phyloP scores from a whole-genome alignment of 2,329 filamentous ascomycete genomes.

The Fusarium humuli region DNA sequence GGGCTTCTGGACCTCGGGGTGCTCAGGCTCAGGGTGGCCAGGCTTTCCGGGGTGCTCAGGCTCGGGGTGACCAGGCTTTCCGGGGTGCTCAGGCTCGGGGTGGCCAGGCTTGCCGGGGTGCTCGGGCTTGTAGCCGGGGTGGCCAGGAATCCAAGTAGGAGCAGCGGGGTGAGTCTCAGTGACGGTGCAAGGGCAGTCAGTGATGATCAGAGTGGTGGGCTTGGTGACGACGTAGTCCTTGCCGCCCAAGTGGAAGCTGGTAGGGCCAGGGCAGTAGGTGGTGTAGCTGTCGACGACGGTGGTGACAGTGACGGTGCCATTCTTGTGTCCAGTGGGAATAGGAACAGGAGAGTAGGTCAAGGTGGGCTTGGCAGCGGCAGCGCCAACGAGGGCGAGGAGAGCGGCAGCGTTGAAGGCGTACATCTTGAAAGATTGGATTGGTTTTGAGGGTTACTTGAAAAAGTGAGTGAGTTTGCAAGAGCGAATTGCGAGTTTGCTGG shows the following conservation, averaged over 20 bases:
- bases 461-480: constrained; percentile 17
- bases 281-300: constrained; percentile 53
- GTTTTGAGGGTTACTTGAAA: constrained; percentile 17
- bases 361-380: constrained; percentile 39
- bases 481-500: constrained; percentile 20
- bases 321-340: constrained; percentile 20
- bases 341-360: constrained; percentile 20
- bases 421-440: constrained; percentile 42
- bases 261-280: constrained; percentile 61
- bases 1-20: background rate
- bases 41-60: background rate
- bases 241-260: constrained; percentile 62
- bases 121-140: constrained; percentile 8
- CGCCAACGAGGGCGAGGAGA: constrained; percentile 41
- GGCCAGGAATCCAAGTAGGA: constrained; percentile 32
- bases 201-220: constrained; percentile 66
- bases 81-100: background rate
- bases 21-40: background rate
- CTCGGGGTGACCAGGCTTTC: constrained; percentile 2
- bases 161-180: constrained; percentile 47
- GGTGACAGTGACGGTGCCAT: constrained; percentile 49
- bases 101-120: background rate
- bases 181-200: constrained; percentile 65
- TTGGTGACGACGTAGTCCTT: constrained; percentile 66
- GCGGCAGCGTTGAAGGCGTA: constrained; percentile 45